These are phyloP conservation scores for Lasiosphaeria hispida DNA, from an alignment of 495 filamentous ascomycete species.

Conservation along the genomic window DNA sequence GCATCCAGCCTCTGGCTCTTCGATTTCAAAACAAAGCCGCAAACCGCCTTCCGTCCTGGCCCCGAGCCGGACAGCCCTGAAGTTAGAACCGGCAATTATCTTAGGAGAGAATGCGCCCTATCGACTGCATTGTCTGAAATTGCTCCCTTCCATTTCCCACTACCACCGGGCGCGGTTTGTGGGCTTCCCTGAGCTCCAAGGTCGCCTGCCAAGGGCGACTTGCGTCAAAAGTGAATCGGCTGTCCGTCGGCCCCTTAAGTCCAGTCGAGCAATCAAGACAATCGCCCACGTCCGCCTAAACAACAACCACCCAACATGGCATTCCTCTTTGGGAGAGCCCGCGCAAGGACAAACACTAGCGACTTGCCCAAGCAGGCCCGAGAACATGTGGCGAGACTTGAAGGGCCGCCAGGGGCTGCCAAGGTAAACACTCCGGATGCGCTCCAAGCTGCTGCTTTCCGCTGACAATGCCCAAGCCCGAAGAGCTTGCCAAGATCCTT, in stretches of 20 bases:
- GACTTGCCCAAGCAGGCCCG: constrained; percentile 53
- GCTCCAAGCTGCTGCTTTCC: neutral
- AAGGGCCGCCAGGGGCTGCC: constrained; percentile 48
- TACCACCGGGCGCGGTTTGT: neutral
- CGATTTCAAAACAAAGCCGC: neutral
- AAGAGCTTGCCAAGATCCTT: constrained; percentile 65
- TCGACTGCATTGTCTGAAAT: neutral
- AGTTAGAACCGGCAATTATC: neutral
- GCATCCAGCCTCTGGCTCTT: too few species aligned
- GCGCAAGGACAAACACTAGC: constrained; percentile 52
- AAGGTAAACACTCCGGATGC: constrained; percentile 41
- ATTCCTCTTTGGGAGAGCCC: constrained; percentile 83
- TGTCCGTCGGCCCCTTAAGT: neutral
- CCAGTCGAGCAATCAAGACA: neutral
- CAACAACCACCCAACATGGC: constrained; percentile 59
- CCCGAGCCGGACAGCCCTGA: neutral
- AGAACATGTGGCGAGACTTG: constrained; percentile 53
- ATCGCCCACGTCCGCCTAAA: neutral
- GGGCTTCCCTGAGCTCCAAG: neutral
- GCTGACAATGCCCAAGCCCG: constrained; percentile 39
- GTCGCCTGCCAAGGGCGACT: constrained; percentile 1
- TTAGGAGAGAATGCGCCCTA: neutral
- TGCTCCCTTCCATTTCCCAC: neutral
- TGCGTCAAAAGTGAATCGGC: neutral
- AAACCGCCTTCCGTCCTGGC: neutral